These are phyloP conservation scores for Cyclanthera cordifolia DNA, from an alignment of 306 rosid species.

Conservation along the genomic window DNA sequence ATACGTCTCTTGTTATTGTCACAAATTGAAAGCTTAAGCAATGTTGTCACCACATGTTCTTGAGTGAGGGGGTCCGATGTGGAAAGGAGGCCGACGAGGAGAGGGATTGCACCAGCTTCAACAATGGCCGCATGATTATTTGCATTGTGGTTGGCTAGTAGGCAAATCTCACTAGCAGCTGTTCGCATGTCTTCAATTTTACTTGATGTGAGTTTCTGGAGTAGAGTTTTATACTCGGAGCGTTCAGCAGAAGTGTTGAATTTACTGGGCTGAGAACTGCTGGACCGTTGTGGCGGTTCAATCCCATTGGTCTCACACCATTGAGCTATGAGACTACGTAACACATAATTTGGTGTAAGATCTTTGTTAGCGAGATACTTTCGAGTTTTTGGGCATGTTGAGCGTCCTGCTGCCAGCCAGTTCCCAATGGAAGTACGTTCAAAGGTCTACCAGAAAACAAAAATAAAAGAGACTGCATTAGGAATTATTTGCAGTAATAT, in stretches of 20 bases:
- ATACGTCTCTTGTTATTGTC: slow-evolving; percentile 82
- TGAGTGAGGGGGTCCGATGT: slow-evolving; percentile 79
- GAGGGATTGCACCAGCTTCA: slow-evolving; percentile 95
- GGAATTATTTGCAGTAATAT: too few relatives aligned
- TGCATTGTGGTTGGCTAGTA: slow-evolving; percentile 90
- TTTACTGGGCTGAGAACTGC: slow-evolving; percentile 46
- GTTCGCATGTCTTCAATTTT: slow-evolving; percentile 65
- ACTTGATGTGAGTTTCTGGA: slow-evolving; percentile 48
- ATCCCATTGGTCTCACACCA: slow-evolving; percentile 92
- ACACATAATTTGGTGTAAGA: slow-evolving; percentile 79
- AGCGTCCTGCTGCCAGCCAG: slow-evolving; percentile 77
- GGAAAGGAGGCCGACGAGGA: slow-evolving; percentile 59
- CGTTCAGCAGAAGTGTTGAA: slow-evolving; percentile 58
- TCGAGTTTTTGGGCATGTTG: slow-evolving; percentile 88
- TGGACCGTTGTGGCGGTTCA: slow-evolving; percentile 80
- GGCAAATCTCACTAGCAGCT: slow-evolving; percentile 94
- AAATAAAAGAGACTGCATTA: slow-evolving; percentile 19
- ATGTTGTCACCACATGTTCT: slow-evolving; percentile 94
- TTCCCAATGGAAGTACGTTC: slow-evolving; percentile 84
- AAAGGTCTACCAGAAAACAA: slow-evolving; percentile 59
- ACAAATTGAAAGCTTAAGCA: slow-evolving; percentile 84
- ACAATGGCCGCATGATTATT: slow-evolving; percentile 92
- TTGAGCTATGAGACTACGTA: slow-evolving; percentile 81
- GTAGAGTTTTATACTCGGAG: slow-evolving; percentile 49
- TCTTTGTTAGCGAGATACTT: slow-evolving; percentile 51